Conservation (phyloP, 1,284 basidiomycete species). For the Paramarasmius palmivorus region DNA sequence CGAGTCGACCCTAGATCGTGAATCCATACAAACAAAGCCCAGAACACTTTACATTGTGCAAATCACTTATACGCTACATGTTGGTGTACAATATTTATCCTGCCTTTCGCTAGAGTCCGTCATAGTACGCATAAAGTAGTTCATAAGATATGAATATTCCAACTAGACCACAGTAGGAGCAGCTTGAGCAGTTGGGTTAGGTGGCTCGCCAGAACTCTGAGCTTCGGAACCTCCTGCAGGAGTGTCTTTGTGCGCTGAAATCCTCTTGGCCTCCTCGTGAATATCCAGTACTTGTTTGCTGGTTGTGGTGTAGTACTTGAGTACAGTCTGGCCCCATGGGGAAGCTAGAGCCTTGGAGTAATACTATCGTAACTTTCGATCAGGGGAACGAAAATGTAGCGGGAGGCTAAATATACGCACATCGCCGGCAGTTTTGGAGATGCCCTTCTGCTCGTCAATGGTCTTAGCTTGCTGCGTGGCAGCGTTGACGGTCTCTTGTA, state of each 20-base stretch:
- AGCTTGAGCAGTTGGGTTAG: no score
- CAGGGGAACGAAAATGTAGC: conserved; percentile 5
- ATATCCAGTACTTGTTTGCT: conserved; percentile 83
- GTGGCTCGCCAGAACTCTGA: no score
- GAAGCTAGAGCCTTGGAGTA: conserved; percentile 77
- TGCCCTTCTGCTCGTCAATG: conserved; percentile 81
- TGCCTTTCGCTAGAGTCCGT: no score
- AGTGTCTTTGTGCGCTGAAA: conserved; percentile 57
- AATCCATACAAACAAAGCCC: no score
- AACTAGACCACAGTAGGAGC: no score
- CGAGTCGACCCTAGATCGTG: no score
- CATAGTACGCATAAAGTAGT: no score
- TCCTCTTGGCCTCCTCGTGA: conserved; percentile 84
- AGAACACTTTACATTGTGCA: no score
- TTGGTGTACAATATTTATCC: no score
- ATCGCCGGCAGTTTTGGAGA: conserved; percentile 66
- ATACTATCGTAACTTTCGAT: conserved; percentile 51
- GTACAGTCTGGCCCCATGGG: conserved; percentile 76
- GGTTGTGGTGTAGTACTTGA: conserved; percentile 76
- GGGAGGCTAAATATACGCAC: conserved; percentile 37
- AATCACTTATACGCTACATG: no score
- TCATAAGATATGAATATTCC: no score
- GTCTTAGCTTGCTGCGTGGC: conserved; percentile 69
- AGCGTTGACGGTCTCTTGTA: conserved; percentile 60
- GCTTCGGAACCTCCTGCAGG: conserved; percentile 4